A percentile compares a stretch with the other conserved stretches of the same genome.
These are phyloP conservation scores for Populus pruinosa DNA, from an alignment of 345 rosid species.

Conservation along the genomic window DNA sequence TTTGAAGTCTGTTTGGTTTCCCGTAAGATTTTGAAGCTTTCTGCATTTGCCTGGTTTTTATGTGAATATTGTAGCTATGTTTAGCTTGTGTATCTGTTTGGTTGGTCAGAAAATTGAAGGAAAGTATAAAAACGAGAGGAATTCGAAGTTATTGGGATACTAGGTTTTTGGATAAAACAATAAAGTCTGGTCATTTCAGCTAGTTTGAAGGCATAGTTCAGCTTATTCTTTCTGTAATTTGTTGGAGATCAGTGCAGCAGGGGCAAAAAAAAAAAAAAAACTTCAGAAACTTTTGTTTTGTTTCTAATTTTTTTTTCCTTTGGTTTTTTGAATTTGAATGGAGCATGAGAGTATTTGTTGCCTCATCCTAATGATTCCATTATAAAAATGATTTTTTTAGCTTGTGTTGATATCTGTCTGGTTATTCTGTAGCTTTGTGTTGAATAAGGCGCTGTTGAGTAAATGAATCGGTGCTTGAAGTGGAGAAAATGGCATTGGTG, in stretches of 20 bases:
- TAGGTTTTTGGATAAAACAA: neutral
- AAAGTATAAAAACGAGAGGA: neutral
- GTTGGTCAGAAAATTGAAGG: neutral
- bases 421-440: slow-evolving; percentile 18
- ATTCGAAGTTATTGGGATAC: neutral
- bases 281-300: neutral
- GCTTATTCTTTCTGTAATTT: neutral
- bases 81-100: neutral
- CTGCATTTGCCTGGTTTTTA: neutral
- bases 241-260: neutral
- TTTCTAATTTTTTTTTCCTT: neutral
- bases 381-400: neutral
- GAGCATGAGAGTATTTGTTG: neutral
- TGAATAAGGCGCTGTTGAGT: slow-evolving; percentile 42
- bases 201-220: neutral
- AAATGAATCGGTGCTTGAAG: slow-evolving; percentile 56
- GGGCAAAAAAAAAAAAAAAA: neutral
- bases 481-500: slow-evolving; percentile 76
- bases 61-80: neutral
- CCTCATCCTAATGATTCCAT: neutral
- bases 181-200: neutral
- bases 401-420: neutral
- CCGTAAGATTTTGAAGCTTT: neutral
- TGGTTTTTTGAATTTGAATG: neutral
- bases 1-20: neutral